Conservation (phyloP, 2,329 filamentous ascomycete genomes). For the Aspergillus sp. region DNA sequence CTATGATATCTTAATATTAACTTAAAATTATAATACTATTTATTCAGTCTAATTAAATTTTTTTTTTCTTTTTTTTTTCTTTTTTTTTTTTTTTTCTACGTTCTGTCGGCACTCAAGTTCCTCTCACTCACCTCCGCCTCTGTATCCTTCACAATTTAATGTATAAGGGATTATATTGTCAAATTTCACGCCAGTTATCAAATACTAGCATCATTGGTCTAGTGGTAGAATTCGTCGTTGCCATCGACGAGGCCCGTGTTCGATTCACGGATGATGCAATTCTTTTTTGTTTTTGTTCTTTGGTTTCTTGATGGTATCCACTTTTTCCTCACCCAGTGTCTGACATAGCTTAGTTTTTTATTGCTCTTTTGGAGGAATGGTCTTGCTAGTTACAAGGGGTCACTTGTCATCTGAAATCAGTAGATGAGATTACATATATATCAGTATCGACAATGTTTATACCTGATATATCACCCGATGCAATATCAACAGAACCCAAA, state of each 20-base stretch:
- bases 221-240: conserved; percentile 48
- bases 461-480: too few relatives aligned
- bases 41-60: background rate
- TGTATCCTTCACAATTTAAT: too few relatives aligned
- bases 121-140: too few relatives aligned
- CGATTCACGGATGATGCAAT: conserved; percentile 46
- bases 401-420: too few relatives aligned
- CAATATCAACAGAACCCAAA: too few relatives aligned
- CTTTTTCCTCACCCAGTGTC: background rate
- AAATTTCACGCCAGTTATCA: too few relatives aligned
- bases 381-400: too few relatives aligned
- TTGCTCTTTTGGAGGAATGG: background rate
- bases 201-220: conserved; percentile 42
- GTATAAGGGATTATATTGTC: too few relatives aligned
- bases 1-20: background rate
- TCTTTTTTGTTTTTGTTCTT: conserved; percentile 5
- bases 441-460: too few relatives aligned
- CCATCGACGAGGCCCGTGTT: conserved; percentile 49
- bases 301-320: background rate
- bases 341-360: background rate
- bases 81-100: too few relatives aligned
- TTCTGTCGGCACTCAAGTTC: background rate
- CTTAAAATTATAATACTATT: background rate
- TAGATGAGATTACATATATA: background rate
- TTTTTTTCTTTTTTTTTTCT: too few relatives aligned